Evolutionary conservation across 2,329 filamentous ascomycete genomes (phyloP).

Genomic region (Sporothrix phasma): DNA sequence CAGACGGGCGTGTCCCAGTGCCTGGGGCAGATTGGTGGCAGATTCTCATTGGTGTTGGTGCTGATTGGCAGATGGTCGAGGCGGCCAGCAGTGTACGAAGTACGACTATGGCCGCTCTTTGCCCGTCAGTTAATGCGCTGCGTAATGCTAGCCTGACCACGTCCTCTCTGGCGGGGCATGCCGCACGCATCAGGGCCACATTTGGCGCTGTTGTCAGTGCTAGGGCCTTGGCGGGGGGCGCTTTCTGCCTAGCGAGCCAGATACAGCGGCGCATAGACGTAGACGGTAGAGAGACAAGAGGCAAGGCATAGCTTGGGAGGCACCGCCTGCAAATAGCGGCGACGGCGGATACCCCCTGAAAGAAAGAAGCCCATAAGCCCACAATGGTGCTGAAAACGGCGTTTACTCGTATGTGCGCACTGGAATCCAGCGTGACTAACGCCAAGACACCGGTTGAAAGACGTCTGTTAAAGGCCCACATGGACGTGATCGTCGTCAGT

Average conservation of each 20-base stretch:
- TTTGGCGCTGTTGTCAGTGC: background rate
- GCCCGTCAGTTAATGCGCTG: background rate
- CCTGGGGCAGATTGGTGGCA: background rate
- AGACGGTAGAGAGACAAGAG: background rate
- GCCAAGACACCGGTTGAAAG: background rate
- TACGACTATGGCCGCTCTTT: background rate
- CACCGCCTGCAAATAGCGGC: background rate
- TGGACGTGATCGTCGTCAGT: background rate
- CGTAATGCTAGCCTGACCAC: conserved; percentile 3
- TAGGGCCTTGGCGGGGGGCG: conserved; percentile 5
- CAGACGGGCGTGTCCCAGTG: conserved; percentile 1
- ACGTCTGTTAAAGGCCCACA: background rate
- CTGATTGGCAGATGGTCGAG: background rate
- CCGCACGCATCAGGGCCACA: background rate
- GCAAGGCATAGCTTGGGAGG: background rate
- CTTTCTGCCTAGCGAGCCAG: no score
- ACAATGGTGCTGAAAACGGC: background rate
- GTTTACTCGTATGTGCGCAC: background rate
- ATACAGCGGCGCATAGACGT: no score
- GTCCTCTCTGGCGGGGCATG: background rate
- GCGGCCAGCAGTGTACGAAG: background rate
- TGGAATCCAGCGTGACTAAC: background rate
- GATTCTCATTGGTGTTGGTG: background rate
- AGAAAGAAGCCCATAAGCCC: background rate
- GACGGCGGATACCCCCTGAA: background rate